Evolutionary conservation across 768 basidiomycete genomes (phyloP), one percentile per base, ranked within the genome.

Genomic region (Chiua virens): DNA sequence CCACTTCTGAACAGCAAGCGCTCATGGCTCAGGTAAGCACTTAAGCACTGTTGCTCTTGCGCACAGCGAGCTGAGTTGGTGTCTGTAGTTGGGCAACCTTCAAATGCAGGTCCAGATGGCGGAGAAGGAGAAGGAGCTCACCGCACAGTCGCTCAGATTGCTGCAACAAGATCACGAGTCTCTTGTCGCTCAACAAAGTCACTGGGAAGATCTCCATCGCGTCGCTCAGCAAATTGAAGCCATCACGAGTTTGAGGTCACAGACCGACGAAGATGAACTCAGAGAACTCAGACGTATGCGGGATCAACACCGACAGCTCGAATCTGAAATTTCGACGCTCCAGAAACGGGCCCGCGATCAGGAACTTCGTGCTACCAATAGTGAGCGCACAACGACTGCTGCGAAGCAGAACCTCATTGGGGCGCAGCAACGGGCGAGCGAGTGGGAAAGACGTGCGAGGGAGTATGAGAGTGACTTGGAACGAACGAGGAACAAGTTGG

Each of bases 381-480:
- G 73, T 59, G 89, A 92, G 41, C 80, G 82, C 46, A 71, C 82
- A 11, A 74, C 82, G 2, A 70, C 69, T 21, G 69, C 82, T 17
- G 76, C 81, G 3, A 80, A 81, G 38, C 83, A 89, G 63, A 86
- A 69, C 63, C 75, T 92, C 25, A 68, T 77, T 20, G 83, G 87
- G 55, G 84, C 86, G 20, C 86, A 92, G 54, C 87, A 90, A 64
- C 87, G 87, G 22, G 79, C 87, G 3, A 71, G 79, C 4, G 91
- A 93, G 59, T 92, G 87, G 89, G 91, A 93, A 69, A 79, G 79
- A 55, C 84, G 84, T 21, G 82, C 87, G 18, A 84, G 83, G 60
- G 86, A 89, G 55, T 77, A 78, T 38, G 87, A 90, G 66, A 71
- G 73, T 20, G 79, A 85, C 49, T 67, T 90, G 18, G 85, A 87